Evolutionary conservation across 768 basidiomycete species (phyloP).

Genomic region (Saitozyma sp.): DNA sequence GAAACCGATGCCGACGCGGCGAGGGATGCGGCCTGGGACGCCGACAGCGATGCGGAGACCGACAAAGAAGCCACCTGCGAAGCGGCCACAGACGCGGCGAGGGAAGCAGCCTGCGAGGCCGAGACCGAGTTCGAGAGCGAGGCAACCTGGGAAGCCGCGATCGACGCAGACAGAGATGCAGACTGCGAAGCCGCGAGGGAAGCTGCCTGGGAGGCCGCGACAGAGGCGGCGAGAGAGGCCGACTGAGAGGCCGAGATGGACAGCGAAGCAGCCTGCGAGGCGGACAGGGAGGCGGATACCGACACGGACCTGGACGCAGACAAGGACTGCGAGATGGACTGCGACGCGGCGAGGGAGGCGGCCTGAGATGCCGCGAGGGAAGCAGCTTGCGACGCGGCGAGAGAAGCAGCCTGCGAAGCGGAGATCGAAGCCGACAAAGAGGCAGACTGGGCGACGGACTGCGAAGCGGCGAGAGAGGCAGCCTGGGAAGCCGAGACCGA

Average conservation of each 20-base stretch:
- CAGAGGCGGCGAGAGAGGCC: slow-evolving; percentile 7
- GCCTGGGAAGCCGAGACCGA: slow-evolving; percentile 6
- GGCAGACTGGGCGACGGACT: not conserved
- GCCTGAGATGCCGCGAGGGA: slow-evolving; percentile 8
- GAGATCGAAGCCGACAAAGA: slow-evolving; percentile 1
- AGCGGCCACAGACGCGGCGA: not conserved
- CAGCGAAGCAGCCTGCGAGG: slow-evolving; percentile 1
- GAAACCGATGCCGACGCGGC: slow-evolving; percentile 8
- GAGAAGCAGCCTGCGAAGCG: not conserved
- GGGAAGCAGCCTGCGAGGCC: not conserved
- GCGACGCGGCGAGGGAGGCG: not conserved
- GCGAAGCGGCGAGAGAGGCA: not conserved
- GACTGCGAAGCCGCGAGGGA: slow-evolving; percentile 2
- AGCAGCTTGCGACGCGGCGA: not conserved
- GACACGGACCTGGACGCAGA: not conserved
- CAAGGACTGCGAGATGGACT: not conserved
- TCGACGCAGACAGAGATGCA: not conserved
- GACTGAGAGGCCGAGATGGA: slow-evolving; percentile 8
- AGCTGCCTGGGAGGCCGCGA: slow-evolving; percentile 1
- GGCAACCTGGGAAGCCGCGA: slow-evolving; percentile 3
- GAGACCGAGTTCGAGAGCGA: slow-evolving; percentile 2
- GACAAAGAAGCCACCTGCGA: slow-evolving; percentile 8
- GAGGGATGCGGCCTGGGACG: not conserved
- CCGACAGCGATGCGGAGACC: slow-evolving; percentile 6
- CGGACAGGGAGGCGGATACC: slow-evolving; percentile 7